Evolutionary conservation across 2,329 filamentous ascomycete genomes (phyloP).

Genomic region (Pyrenochaeta sp.): DNA sequence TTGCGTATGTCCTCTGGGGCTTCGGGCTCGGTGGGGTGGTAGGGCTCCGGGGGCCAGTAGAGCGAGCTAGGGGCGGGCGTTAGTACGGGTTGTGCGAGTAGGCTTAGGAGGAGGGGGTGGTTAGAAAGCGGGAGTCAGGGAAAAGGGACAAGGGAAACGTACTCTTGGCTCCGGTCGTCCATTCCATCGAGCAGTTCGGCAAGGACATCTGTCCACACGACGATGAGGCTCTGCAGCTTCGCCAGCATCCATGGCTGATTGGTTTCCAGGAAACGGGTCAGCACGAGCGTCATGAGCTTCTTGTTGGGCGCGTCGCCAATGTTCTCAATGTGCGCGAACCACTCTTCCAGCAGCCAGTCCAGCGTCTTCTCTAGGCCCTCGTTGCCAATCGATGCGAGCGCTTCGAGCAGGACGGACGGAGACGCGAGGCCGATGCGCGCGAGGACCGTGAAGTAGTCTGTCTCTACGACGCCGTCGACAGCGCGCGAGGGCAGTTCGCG

Average conservation of each 20-base stretch:
- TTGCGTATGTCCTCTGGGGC: conserved; percentile 55
- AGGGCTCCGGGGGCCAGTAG: conserved; percentile 49
- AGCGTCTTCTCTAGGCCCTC: conserved; percentile 42
- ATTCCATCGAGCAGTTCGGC: conserved; percentile 69
- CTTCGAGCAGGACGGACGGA: conserved; percentile 70
- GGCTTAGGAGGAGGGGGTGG: not conserved
- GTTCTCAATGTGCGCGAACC: conserved; percentile 73
- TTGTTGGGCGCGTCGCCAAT: conserved; percentile 70
- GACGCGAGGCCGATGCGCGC: conserved; percentile 78
- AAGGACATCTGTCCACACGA: conserved; percentile 76
- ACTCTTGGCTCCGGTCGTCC: conserved; percentile 53
- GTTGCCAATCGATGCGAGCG: conserved; percentile 50
- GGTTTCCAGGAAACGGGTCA: conserved; percentile 75
- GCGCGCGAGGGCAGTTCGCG: conserved; percentile 67
- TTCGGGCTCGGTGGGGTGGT: conserved; percentile 42
- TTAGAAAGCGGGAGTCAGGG: not conserved
- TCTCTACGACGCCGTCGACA: conserved; percentile 78
- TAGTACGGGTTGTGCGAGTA: not conserved
- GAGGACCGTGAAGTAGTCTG: conserved; percentile 85
- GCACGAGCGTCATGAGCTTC: conserved; percentile 75
- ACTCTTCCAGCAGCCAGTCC: conserved; percentile 62
- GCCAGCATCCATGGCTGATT: conserved; percentile 64
- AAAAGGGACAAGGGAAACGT: conserved; percentile 13
- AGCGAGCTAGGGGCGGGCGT: conserved; percentile 44
- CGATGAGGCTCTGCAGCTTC: conserved; percentile 75